phyloP scores from a whole-genome alignment of 768 basidiomycete genomes.

The Lepiota subincarnata region DNA sequence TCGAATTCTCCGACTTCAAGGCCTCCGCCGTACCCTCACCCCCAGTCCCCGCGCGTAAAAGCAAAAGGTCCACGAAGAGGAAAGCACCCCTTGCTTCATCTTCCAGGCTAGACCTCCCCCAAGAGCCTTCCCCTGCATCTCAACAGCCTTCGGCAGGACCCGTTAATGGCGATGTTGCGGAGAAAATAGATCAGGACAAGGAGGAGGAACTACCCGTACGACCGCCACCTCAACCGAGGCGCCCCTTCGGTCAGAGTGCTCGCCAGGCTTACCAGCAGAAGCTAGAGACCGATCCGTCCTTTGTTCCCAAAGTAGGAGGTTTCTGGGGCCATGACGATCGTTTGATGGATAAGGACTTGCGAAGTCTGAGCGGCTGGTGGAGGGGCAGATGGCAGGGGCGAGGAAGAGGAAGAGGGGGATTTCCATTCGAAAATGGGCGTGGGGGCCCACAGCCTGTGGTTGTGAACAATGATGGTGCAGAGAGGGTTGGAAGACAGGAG shows the following conservation, averaged over 20 bases:
- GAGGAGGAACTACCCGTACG: constrained; percentile 8
- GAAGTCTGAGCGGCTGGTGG: constrained; percentile 87
- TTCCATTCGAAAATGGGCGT: constrained; percentile 30
- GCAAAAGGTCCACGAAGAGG: constrained; percentile 34
- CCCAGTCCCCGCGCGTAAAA: constrained; percentile 34
- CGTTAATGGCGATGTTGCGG: constrained; percentile 9
- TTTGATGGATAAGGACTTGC: constrained; percentile 73
- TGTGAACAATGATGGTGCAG: constrained; percentile 17
- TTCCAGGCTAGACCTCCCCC: neutral
- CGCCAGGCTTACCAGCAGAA: constrained; percentile 86
- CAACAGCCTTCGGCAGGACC: constrained; percentile 1
- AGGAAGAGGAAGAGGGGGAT: constrained; percentile 44
- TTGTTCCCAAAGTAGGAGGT: constrained; percentile 84
- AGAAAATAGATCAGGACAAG: neutral
- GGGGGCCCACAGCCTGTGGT: constrained; percentile 58
- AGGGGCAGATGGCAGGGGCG: constrained; percentile 73
- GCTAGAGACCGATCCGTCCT: constrained; percentile 80
- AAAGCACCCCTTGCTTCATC: neutral
- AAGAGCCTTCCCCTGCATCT: constrained; percentile 1
- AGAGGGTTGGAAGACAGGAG: constrained; percentile 13
- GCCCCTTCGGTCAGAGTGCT: constrained; percentile 53
- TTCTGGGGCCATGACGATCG: constrained; percentile 97
- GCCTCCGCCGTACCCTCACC: constrained; percentile 28
- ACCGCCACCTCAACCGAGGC: constrained; percentile 21
- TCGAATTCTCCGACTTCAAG: constrained; percentile 72